Evolutionary conservation across 73 alveolate species (phyloP).

Genomic region (Breviolum minutum): DNA sequence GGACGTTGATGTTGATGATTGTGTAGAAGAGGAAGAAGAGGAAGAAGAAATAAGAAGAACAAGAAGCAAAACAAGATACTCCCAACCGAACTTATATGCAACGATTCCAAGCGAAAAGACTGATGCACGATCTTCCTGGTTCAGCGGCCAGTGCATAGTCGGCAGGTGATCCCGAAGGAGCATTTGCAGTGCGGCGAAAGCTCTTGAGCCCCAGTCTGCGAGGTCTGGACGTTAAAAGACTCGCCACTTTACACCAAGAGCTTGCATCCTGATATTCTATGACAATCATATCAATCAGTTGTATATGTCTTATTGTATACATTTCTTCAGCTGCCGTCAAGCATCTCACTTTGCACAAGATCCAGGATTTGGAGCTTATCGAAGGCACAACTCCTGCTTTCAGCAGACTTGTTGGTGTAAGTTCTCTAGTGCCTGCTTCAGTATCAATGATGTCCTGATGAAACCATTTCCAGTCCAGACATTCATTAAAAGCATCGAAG

Average conservation of each 20-base stretch:
- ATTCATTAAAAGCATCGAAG: neutral
- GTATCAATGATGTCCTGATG: neutral
- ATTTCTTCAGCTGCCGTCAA: neutral
- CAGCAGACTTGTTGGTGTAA: neutral
- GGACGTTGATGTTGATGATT: too few species aligned
- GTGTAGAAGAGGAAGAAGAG: too few species aligned
- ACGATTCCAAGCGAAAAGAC: neutral
- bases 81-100: too few species aligned
- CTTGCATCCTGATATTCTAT: neutral
- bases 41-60: too few species aligned
- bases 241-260: neutral
- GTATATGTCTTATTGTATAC: neutral
- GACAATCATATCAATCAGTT: neutral
- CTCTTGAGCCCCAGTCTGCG: conserved; percentile 72
- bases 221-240: neutral
- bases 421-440: neutral
- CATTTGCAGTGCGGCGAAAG: conserved; percentile 63
- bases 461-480: neutral
- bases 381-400: conserved; percentile 2
- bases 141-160: neutral
- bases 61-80: too few species aligned
- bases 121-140: neutral
- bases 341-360: neutral
- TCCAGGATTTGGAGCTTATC: conserved; percentile 36
- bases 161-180: conserved; percentile 44